Percentiles rank a stretch among this genome's conserved stretches.
These are phyloP conservation scores for Candida pseudoglaebosa DNA, from an alignment of 805 yeast genomes.

Conservation along the genomic window DNA sequence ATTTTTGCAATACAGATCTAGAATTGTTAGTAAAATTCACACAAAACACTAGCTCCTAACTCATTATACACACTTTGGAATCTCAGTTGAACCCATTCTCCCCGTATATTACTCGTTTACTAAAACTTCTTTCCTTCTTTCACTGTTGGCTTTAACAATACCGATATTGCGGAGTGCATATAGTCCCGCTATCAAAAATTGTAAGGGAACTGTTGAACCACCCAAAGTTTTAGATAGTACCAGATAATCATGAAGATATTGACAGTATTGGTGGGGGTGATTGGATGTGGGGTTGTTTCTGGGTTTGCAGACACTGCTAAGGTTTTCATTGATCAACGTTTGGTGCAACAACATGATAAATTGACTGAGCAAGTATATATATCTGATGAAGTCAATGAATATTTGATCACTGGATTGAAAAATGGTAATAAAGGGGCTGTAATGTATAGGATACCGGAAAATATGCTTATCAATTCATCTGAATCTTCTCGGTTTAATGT, in stretches of 20 bases:
- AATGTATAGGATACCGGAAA: background rate
- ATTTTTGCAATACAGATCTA: slow-evolving; percentile 62
- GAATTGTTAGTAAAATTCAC: slow-evolving; percentile 10
- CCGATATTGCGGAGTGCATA: background rate
- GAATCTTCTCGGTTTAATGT: background rate
- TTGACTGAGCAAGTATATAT: background rate
- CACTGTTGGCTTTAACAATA: too few species aligned
- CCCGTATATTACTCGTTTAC: too few species aligned
- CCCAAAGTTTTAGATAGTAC: background rate
- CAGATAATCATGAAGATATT: background rate
- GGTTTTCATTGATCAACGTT: background rate
- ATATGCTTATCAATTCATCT: background rate
- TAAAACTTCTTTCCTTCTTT: too few species aligned
- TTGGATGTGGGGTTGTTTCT: background rate
- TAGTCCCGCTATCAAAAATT: background rate
- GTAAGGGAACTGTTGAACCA: background rate
- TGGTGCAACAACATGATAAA: background rate
- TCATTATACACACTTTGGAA: slow-evolving; percentile 34
- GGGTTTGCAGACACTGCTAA: background rate
- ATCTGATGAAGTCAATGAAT: background rate
- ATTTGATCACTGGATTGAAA: background rate
- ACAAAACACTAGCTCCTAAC: background rate
- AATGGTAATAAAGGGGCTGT: background rate
- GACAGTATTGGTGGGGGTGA: background rate
- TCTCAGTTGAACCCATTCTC: slow-evolving; percentile 25